Evolutionary conservation across 306 rosid genomes (phyloP).

Genomic region (Pterocarpus santalinus): DNA sequence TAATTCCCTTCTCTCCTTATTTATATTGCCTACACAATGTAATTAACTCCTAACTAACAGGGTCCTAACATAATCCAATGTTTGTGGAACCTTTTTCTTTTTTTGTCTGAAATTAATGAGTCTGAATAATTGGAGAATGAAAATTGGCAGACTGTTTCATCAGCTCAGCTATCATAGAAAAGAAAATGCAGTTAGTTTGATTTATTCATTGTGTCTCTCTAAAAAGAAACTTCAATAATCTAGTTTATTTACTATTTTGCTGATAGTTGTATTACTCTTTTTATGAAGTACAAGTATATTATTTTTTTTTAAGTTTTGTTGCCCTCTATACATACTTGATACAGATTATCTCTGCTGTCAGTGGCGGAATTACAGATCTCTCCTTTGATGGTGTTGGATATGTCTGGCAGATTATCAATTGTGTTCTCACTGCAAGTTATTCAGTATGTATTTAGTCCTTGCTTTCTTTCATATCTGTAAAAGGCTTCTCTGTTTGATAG

Average conservation of each 20-base stretch:
- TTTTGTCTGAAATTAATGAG: neutral
- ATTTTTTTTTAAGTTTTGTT: slow-evolving; percentile 34
- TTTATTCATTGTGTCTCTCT: neutral
- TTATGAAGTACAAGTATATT: slow-evolving; percentile 3
- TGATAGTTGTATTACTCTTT: slow-evolving; percentile 4
- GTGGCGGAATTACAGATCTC: slow-evolving; percentile 87
- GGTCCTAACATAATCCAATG: no score
- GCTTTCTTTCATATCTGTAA: slow-evolving; percentile 9
- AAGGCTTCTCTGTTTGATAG: slow-evolving; percentile 5
- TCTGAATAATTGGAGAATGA: slow-evolving; percentile 23
- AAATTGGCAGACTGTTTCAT: neutral
- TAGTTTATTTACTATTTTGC: slow-evolving; percentile 3
- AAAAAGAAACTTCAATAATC: slow-evolving; percentile 11
- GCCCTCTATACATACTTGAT: slow-evolving; percentile 16
- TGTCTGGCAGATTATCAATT: slow-evolving; percentile 82
- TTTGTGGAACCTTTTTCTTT: neutral
- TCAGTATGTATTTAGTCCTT: slow-evolving; percentile 62
- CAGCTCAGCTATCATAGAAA: neutral
- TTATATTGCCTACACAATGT: no score
- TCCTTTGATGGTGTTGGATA: slow-evolving; percentile 80
- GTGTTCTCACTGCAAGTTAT: slow-evolving; percentile 83
- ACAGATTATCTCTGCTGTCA: slow-evolving; percentile 87
- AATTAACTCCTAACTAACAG: no score
- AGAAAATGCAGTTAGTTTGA: slow-evolving; percentile 16
- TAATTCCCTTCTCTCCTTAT: no score